A percentile compares a stretch with the other conserved stretches of the same genome.
Conservation (phyloP, 371 early-diverging fungal genomes). For the Batrachochytrium dendrobatidis region DNA sequence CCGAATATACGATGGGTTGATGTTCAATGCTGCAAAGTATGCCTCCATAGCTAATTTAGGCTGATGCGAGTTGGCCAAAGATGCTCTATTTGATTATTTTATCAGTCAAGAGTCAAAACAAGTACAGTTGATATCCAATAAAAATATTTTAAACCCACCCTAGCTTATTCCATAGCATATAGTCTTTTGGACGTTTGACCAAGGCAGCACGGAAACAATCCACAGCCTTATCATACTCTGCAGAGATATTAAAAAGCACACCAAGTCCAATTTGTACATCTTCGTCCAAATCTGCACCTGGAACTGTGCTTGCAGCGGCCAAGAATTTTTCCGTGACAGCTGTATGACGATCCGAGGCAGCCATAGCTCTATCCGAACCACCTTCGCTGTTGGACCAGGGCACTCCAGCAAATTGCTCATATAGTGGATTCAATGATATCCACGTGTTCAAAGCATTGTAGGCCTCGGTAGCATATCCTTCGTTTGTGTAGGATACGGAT, state of each 20-base stretch:
- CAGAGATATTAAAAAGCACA: slow-evolving; percentile 81
- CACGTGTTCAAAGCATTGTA: slow-evolving; percentile 85
- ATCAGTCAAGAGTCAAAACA: background rate
- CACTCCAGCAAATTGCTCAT: slow-evolving; percentile 38
- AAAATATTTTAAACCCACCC: slow-evolving; percentile 33
- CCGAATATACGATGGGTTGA: slow-evolving; percentile 91
- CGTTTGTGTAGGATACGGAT: slow-evolving; percentile 91
- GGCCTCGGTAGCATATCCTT: slow-evolving; percentile 74
- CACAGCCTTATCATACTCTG: slow-evolving; percentile 87
- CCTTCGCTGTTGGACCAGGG: background rate
- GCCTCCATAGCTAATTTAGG: slow-evolving; percentile 79
- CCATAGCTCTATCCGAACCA: background rate
- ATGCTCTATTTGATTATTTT: slow-evolving; percentile 58
- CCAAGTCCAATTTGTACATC: slow-evolving; percentile 92
- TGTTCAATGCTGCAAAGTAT: slow-evolving; percentile 82
- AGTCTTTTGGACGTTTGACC: slow-evolving; percentile 77
- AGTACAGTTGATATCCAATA: background rate
- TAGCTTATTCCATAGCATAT: slow-evolving; percentile 91
- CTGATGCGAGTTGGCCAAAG: slow-evolving; percentile 79
- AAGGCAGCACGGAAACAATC: slow-evolving; percentile 95
- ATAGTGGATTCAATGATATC: slow-evolving; percentile 66
- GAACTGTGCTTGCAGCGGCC: slow-evolving; percentile 65
- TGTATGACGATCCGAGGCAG: slow-evolving; percentile 48
- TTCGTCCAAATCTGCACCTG: slow-evolving; percentile 55
- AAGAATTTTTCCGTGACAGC: slow-evolving; percentile 72